phyloP scores from a whole-genome alignment of 1,284 basidiomycete species.

The Cryptococcus maquisensis region DNA sequence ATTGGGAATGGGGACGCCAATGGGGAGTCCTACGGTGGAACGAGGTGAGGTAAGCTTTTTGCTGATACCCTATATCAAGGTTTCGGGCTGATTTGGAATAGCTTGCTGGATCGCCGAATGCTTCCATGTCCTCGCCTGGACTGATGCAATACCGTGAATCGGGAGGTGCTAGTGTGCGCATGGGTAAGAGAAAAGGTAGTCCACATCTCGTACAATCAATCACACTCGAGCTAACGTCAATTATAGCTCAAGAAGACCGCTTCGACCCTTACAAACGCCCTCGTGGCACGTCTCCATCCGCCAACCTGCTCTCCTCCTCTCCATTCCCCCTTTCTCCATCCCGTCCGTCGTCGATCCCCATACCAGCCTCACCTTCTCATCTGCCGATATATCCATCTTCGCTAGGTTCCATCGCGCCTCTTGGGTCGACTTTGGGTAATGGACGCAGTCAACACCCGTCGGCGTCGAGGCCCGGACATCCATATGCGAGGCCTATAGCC shows the following conservation, averaged over 20 bases:
- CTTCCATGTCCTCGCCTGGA: constrained; percentile 26
- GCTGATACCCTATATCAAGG: not conserved
- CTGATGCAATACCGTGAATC: constrained; percentile 46
- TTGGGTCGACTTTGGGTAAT: constrained; percentile 1
- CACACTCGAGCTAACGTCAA: not conserved
- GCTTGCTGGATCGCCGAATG: constrained; percentile 28
- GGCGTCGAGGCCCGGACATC: constrained; percentile 15
- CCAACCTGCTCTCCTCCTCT: constrained; percentile 19
- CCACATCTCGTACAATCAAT: not conserved
- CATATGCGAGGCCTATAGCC: constrained; percentile 37
- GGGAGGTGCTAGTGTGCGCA: constrained; percentile 25
- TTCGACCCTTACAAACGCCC: constrained; percentile 48
- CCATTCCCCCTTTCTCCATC: constrained; percentile 38
- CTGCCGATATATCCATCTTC: constrained; percentile 24
- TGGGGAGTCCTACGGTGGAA: constrained; percentile 40
- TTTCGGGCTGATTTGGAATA: constrained; percentile 1
- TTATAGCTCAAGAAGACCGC: constrained; percentile 29
- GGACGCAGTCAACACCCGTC: not conserved
- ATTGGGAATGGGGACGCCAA: constrained; percentile 33
- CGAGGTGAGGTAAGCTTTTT: constrained; percentile 28
- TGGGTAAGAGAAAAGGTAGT: constrained; percentile 44
- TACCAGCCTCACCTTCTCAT: constrained; percentile 39
- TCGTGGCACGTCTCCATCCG: constrained; percentile 39
- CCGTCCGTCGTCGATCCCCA: constrained; percentile 37
- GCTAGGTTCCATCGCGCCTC: constrained; percentile 16